Evolutionary conservation across 495 filamentous ascomycete genomes (phyloP).

Genomic region (Podospora conica): DNA sequence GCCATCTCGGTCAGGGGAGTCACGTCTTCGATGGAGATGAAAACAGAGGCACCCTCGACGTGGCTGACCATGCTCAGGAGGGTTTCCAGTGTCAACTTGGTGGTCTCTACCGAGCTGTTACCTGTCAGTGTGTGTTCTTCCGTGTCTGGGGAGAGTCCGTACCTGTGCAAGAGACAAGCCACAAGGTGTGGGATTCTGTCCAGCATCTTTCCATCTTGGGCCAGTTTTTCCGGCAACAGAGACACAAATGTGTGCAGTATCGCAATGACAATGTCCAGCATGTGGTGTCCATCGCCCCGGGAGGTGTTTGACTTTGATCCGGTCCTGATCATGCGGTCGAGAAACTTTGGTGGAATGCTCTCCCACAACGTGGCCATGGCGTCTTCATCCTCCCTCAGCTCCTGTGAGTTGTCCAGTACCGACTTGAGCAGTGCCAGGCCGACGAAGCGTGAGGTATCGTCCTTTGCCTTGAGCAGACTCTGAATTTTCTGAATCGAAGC

Average conservation of each 20-base stretch:
- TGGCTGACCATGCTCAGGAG: constrained; percentile 44
- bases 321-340: constrained; percentile 54
- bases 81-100: constrained; percentile 46
- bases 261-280: constrained; percentile 56
- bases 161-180: constrained; percentile 48
- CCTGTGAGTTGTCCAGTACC: constrained; percentile 49
- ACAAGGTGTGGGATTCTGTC: constrained; percentile 46
- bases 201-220: constrained; percentile 38
- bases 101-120: constrained; percentile 46
- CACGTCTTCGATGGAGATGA: constrained; percentile 43
- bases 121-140: constrained; percentile 16
- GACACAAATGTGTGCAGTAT: constrained; percentile 54
- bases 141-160: background rate
- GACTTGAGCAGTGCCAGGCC: constrained; percentile 58
- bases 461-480: constrained; percentile 46
- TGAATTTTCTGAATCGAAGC: constrained; percentile 36
- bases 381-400: constrained; percentile 36
- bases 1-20: constrained; percentile 47
- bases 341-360: constrained; percentile 50
- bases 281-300: constrained; percentile 36
- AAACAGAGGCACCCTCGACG: constrained; percentile 39
- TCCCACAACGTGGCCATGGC: constrained; percentile 42
- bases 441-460: constrained; percentile 61
- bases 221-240: constrained; percentile 42
- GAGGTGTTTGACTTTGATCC: constrained; percentile 20